phyloP scores from a whole-genome alignment of 1,284 basidiomycete genomes.

The Cryptococcus maquisensis region DNA sequence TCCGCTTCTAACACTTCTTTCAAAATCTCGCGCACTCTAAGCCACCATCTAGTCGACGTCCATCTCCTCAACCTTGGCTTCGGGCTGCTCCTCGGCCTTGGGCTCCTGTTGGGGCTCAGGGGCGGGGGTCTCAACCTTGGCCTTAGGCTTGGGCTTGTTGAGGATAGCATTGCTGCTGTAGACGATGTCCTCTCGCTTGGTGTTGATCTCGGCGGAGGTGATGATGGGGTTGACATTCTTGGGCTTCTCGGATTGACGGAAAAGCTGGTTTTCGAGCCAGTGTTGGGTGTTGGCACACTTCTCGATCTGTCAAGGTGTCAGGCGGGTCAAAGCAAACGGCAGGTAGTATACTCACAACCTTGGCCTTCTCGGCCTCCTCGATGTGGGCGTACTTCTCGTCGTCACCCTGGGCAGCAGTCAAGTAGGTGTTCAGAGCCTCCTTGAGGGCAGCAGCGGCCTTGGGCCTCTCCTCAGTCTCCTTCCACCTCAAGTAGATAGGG shows the following conservation, averaged over 20 bases:
- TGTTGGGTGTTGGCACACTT: slow-evolving; percentile 69
- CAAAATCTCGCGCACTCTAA: background rate
- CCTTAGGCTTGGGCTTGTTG: slow-evolving; percentile 82
- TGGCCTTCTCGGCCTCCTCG: slow-evolving; percentile 76
- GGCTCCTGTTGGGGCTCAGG: slow-evolving; percentile 45
- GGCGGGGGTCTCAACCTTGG: slow-evolving; percentile 50
- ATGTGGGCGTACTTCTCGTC: slow-evolving; percentile 87
- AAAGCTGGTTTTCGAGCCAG: slow-evolving; percentile 87
- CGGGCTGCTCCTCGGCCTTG: slow-evolving; percentile 54
- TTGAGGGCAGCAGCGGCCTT: slow-evolving; percentile 67
- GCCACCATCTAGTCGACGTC: slow-evolving; percentile 38
- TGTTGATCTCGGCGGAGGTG: slow-evolving; percentile 71
- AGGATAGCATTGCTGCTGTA: slow-evolving; percentile 79
- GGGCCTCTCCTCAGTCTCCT: slow-evolving; percentile 73
- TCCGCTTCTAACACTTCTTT: slow-evolving; percentile 1
- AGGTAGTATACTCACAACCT: slow-evolving; percentile 64
- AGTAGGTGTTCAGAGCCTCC: slow-evolving; percentile 77
- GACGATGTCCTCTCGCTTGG: slow-evolving; percentile 83
- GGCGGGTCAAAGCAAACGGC: background rate
- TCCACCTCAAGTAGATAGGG: slow-evolving; percentile 73
- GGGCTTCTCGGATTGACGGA: slow-evolving; percentile 73
- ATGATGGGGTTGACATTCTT: slow-evolving; percentile 83
- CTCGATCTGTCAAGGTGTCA: slow-evolving; percentile 45
- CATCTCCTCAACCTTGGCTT: slow-evolving; percentile 42
- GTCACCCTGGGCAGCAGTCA: slow-evolving; percentile 68